These are phyloP conservation scores for Trichoderma pleuroti DNA, from an alignment of 2,329 filamentous ascomycete species.

Conservation along the genomic window DNA sequence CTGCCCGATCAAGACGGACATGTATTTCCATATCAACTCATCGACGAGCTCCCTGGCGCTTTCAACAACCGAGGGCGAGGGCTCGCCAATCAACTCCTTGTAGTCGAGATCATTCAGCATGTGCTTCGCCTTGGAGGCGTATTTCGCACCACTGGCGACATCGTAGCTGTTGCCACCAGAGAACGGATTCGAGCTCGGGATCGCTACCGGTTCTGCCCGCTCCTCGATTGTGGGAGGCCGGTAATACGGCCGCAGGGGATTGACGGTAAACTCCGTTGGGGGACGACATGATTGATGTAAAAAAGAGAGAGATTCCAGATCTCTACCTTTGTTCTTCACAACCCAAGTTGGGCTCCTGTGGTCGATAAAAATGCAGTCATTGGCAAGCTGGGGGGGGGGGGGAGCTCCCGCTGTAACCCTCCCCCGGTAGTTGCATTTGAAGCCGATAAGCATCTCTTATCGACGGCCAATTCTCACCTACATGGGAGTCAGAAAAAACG, in stretches of 20 bases:
- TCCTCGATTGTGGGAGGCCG: conserved; percentile 58
- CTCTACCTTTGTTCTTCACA: conserved; percentile 23
- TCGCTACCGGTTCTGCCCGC: conserved; percentile 36
- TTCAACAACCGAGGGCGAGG: conserved; percentile 70
- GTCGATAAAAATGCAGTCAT: conserved; percentile 7
- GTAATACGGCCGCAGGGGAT: conserved; percentile 69
- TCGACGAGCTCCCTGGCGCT: conserved; percentile 75
- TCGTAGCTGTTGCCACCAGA: conserved; percentile 41
- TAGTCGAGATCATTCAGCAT: conserved; percentile 90
- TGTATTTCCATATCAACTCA: conserved; percentile 88
- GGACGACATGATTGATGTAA: conserved; percentile 43
- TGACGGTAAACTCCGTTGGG: conserved; percentile 47
- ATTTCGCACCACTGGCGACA: conserved; percentile 33
- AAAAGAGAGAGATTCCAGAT: conserved; percentile 25
- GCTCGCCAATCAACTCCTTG: conserved; percentile 76
- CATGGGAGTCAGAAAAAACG: too few species aligned
- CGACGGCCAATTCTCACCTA: conserved; percentile 25
- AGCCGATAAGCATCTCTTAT: conserved; percentile 28
- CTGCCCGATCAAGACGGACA: conserved; percentile 81
- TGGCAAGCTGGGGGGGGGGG: conserved; percentile 27
- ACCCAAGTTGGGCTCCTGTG: conserved; percentile 12
- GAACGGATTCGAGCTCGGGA: conserved; percentile 45
- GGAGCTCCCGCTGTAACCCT: conserved; percentile 3
- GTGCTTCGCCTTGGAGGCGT: conserved; percentile 65
- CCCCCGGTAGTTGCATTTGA: conserved; percentile 36